Evolutionary conservation across 2,329 filamentous ascomycete species (phyloP), one percentile per base, ranked within the genome.

Genomic region (Hypocreales sp.): DNA sequence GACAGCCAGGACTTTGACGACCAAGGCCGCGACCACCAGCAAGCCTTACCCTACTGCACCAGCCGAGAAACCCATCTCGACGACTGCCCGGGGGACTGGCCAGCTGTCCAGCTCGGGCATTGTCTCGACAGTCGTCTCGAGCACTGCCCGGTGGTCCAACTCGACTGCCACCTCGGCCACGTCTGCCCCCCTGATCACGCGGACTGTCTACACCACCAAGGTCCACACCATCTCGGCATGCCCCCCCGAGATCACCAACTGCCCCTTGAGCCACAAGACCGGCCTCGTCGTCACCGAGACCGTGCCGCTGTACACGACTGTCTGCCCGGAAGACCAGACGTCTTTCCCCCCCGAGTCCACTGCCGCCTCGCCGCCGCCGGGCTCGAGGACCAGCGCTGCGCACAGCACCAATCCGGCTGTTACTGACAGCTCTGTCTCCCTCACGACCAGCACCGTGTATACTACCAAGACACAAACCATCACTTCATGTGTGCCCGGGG

Each of bases 401-500:
- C n/a, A n/a, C n/a, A n/a, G n/a, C n/a, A n/a, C n/a, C n/a, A n/a
- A n/a, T n/a, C n/a, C n/a, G n/a, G n/a, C n/a, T n/a, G n/a, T n/a
- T n/a, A n/a, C n/a, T n/a, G n/a, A n/a, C n/a, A n/a, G n/a, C n/a
- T n/a, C n/a, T n/a, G n/a, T n/a, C 37, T 23, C 38, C 16, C 35
- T 32, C 24, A 39, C 40, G 17, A 44, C 40, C 11, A 43, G 41
- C 39, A 59, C 64, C 40, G 50, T 69, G 46, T 68, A 62, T 56
- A 51, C 56, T 40, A 70, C 64, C 40, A 56, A 58, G 42, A 54
- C 60, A 35, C 53, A 61, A 35, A 69, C 64, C 43, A 52, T 69
- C 51, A 70, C 62, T 40, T 60, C 59, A 20, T 72, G 67, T 46
- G 56, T 53, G 28, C 51, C 63, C 22, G 54, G 50, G 30, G 58